Base-by-base conservation (phyloP, 495 filamentous ascomycete species). In the Podospora conica region DNA sequence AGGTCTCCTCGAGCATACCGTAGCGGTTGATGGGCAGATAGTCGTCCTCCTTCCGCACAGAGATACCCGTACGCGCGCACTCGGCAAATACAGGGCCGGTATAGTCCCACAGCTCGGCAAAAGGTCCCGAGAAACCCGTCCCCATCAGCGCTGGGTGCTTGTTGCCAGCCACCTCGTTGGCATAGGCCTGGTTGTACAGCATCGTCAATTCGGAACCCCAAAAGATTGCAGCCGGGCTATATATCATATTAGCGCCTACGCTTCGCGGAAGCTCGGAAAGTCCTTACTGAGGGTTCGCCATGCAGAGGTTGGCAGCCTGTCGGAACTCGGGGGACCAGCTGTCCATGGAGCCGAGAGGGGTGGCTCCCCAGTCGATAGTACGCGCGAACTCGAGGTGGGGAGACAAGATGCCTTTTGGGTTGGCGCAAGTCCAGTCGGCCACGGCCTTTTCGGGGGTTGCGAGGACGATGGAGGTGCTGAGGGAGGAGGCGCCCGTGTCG, bases 261-360 rank as follows among this genome's bases (percentile, higher is more conserved):
- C n/a, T n/a, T n/a, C n/a, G n/a, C n/a, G n/a, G n/a, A n/a, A n/a
- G n/a, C n/a, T n/a, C n/a, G n/a, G n/a, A n/a, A n/a, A n/a, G n/a
- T n/a, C n/a, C n/a, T n/a, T n/a, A n/a, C n/a, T 88, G 85, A 53
- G 87, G 87, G 66, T 82, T 85, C 9, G 81, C 83, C 87, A 90
- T 88, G 65, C 88, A 84, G 4, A 88, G 68, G 70, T 85, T 85
- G 57, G 83, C 84, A 79, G 86, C 86, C 31, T 83, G 78, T n/a
- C 87, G 79, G 11, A 90, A 76, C 68, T 88, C 86, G 53, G 79
- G 74, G 6, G 76, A 73, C 87, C 87, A 90, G 11, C 74, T 74
- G 62, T 88, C 84, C 33, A 90, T 88, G 0, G 86, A 83, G 2
- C 87, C 87, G 24, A 90, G 77, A 20, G 80, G 69, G 2, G 87